A percentile compares a stretch with the other conserved stretches of the same genome.
Evolutionary conservation across 2,329 filamentous ascomycete genomes (phyloP).

Genomic region (Cladosporium sp.): DNA sequence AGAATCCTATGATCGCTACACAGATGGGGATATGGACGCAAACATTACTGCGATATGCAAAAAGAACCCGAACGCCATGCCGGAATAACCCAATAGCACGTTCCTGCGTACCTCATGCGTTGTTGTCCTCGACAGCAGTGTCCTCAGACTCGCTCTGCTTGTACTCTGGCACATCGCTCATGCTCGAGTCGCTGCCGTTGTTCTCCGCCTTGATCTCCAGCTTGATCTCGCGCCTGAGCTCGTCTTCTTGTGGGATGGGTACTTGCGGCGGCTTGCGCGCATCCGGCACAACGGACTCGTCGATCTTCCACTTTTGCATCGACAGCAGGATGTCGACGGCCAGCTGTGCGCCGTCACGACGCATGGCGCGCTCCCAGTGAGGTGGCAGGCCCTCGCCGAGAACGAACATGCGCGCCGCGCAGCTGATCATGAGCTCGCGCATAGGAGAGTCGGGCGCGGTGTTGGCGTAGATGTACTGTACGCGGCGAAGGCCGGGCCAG

Average conservation of each 20-base stretch:
- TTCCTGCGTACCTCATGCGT: constrained; percentile 1
- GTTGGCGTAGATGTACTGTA: constrained; percentile 47
- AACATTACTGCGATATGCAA: constrained; percentile 1
- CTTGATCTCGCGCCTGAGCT: constrained; percentile 40
- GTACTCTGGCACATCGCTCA: constrained; percentile 31
- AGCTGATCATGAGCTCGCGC: constrained; percentile 45
- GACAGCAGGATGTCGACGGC: constrained; percentile 57
- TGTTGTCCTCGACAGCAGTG: constrained; percentile 22
- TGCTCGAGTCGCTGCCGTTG: constrained; percentile 28
- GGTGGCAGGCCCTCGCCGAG: constrained; percentile 52
- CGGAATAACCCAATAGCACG: neutral
- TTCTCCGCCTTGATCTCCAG: constrained; percentile 31
- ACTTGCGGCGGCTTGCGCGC: constrained; percentile 48
- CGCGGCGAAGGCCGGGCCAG: constrained; percentile 55
- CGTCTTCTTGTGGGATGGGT: constrained; percentile 39
- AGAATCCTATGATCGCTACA: constrained; percentile 11
- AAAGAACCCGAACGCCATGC: neutral
- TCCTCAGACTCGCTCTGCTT: constrained; percentile 25
- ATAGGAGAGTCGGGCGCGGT: constrained; percentile 36
- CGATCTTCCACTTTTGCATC: constrained; percentile 58
- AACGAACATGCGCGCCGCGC: constrained; percentile 54
- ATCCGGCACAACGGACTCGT: constrained; percentile 53
- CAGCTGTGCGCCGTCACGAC: constrained; percentile 55
- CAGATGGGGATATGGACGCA: constrained; percentile 4
- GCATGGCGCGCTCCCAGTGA: constrained; percentile 58